phyloP scores from a whole-genome alignment of 2,329 filamentous ascomycete genomes.

The Orbilia javanica region DNA sequence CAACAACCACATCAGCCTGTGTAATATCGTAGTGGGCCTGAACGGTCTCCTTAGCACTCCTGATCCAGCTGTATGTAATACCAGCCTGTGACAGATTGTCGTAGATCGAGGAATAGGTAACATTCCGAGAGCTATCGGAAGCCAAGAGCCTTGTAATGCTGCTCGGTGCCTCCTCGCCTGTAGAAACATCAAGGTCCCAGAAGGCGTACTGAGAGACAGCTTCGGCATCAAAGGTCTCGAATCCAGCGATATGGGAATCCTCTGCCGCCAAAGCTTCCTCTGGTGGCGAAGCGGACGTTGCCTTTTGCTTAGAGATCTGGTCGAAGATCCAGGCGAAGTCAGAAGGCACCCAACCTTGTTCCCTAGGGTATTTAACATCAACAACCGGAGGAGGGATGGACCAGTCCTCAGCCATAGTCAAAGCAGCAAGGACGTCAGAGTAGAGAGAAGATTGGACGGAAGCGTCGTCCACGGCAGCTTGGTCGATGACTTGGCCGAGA shows the following conservation, averaged over 20 bases:
- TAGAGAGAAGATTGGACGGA: slow-evolving; percentile 87
- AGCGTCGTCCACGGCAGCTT: slow-evolving; percentile 78
- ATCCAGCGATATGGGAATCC: slow-evolving; percentile 67
- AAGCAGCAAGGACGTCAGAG: slow-evolving; percentile 87
- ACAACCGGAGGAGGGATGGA: slow-evolving; percentile 74
- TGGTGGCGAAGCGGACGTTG: slow-evolving; percentile 62
- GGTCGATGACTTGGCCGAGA: slow-evolving; percentile 85
- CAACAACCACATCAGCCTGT: slow-evolving; percentile 81
- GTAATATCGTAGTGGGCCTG: slow-evolving; percentile 86
- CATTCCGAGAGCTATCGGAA: slow-evolving; percentile 73
- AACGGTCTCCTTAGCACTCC: slow-evolving; percentile 83
- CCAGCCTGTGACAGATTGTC: slow-evolving; percentile 80
- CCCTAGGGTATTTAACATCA: slow-evolving; percentile 90
- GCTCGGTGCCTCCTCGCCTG: slow-evolving; percentile 74
- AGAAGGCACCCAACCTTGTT: slow-evolving; percentile 73
- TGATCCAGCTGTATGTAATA: slow-evolving; percentile 79
- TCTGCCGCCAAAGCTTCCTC: slow-evolving; percentile 69
- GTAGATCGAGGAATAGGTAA: slow-evolving; percentile 72
- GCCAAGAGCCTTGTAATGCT: slow-evolving; percentile 73
- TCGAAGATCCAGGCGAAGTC: slow-evolving; percentile 68
- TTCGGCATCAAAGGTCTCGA: slow-evolving; percentile 64
- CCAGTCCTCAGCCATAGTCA: slow-evolving; percentile 81
- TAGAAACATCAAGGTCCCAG: slow-evolving; percentile 87
- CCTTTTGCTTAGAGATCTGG: slow-evolving; percentile 66
- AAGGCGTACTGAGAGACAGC: slow-evolving; percentile 78